A percentile compares a stretch with the other conserved stretches of the same genome.
Conservation (phyloP, 352 stramenopile species). For the Achlya hypogyna region DNA sequence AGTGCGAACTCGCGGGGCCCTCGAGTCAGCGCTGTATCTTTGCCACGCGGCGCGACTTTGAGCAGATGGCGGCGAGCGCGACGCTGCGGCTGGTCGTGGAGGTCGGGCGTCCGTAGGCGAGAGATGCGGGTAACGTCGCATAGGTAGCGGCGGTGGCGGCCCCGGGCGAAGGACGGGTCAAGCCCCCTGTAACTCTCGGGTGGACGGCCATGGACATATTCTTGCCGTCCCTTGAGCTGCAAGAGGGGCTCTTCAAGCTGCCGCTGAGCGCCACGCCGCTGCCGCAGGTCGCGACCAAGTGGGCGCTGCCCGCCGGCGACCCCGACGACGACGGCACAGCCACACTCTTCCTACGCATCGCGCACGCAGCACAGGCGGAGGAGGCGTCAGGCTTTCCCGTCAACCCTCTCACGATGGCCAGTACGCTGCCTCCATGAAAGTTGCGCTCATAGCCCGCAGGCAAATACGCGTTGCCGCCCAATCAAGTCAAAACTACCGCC, state of each 20-base stretch:
- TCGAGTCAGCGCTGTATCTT: slow-evolving; percentile 29
- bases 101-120: slow-evolving; percentile 19
- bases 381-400: slow-evolving; percentile 27
- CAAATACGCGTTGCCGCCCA: neutral
- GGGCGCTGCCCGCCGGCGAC: neutral
- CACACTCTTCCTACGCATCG: slow-evolving; percentile 31
- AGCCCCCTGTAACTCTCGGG: slow-evolving; percentile 25
- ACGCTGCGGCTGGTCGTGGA: slow-evolving; percentile 35
- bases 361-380: slow-evolving; percentile 24
- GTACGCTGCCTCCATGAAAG: neutral
- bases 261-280: slow-evolving; percentile 32
- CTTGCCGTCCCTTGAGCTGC: slow-evolving; percentile 12
- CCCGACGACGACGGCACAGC: slow-evolving; percentile 16
- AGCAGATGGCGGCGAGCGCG: slow-evolving; percentile 24
- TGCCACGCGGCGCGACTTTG: slow-evolving; percentile 26
- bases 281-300: slow-evolving; percentile 28
- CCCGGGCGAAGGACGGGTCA: slow-evolving; percentile 10
- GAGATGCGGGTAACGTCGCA: neutral
- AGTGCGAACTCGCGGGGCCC: slow-evolving; percentile 24
- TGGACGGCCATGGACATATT: slow-evolving; percentile 40
- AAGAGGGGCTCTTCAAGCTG: slow-evolving; percentile 31
- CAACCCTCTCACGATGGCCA: slow-evolving; percentile 28
- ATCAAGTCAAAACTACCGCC: too few relatives aligned
- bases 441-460: neutral
- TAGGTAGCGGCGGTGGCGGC: slow-evolving; percentile 26